Evolutionary conservation across 2,329 filamentous ascomycete genomes (phyloP).

Genomic region (Aspergillus sp.): DNA sequence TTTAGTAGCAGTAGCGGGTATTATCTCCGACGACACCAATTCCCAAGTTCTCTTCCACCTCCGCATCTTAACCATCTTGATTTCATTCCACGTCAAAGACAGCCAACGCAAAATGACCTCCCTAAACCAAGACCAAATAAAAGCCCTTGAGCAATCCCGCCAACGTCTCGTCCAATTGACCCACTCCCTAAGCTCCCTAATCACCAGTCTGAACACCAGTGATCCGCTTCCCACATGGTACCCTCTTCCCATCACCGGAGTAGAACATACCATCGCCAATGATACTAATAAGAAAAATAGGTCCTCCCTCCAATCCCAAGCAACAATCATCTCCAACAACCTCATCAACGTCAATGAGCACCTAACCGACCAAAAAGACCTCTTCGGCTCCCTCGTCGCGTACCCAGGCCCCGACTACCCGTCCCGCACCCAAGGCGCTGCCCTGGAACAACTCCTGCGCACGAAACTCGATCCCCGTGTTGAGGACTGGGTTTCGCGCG

Average conservation of each 20-base stretch:
- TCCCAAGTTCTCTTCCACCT: no score
- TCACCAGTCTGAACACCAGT: conserved; percentile 53
- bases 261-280: neutral
- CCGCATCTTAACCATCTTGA: no score
- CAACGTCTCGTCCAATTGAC: conserved; percentile 62
- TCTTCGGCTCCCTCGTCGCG: conserved; percentile 63
- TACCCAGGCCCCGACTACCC: conserved; percentile 72
- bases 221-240: conserved; percentile 64
- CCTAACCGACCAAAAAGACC: conserved; percentile 57
- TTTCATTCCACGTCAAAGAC: neutral
- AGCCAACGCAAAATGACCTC: conserved; percentile 25
- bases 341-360: conserved; percentile 60
- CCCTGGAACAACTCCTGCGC: conserved; percentile 64
- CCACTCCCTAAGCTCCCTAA: conserved; percentile 60
- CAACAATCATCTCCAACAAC: conserved; percentile 64
- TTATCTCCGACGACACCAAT: no score
- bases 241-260: neutral
- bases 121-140: conserved; percentile 41
- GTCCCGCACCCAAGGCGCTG: conserved; percentile 54
- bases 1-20: no score
- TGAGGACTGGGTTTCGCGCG: conserved; percentile 64
- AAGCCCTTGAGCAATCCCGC: conserved; percentile 63
- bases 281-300: conserved; percentile 34
- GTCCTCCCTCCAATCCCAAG: conserved; percentile 64
- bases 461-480: conserved; percentile 78